These are phyloP conservation scores for Thamnidium elegans DNA, from an alignment of 192 early-diverging fungal species.

Conservation along the genomic window DNA sequence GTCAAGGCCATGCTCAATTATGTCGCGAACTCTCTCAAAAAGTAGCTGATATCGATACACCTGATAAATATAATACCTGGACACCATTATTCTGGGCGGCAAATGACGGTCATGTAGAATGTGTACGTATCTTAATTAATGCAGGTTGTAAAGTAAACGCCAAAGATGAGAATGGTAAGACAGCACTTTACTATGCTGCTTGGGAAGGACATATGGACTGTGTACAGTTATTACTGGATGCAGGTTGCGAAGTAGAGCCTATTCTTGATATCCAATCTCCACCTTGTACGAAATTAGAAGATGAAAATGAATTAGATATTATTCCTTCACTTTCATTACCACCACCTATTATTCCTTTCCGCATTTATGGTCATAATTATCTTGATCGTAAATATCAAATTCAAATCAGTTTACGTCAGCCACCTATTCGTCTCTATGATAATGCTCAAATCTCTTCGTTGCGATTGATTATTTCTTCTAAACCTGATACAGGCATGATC, in stretches of 20 bases:
- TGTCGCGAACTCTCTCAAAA: conserved; percentile 70
- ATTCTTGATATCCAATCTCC: conserved; percentile 13
- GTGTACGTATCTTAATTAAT: conserved; percentile 74
- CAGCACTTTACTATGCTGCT: conserved; percentile 87
- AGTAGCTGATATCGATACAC: conserved; percentile 69
- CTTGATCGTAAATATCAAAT: conserved; percentile 87
- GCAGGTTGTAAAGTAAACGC: conserved; percentile 71
- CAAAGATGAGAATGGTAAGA: conserved; percentile 81
- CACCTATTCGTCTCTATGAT: conserved; percentile 59
- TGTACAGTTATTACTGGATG: conserved; percentile 71
- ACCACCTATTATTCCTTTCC: conserved; percentile 96
- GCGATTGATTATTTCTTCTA: conserved; percentile 83
- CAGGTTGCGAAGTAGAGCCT: conserved; percentile 43
- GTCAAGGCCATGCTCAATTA: conserved; percentile 77
- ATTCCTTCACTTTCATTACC: conserved; percentile 93
- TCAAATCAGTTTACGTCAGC: conserved; percentile 63
- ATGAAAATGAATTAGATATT: conserved; percentile 77
- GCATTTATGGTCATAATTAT: conserved; percentile 98
- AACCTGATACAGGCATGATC: conserved; percentile 83
- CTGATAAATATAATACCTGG: conserved; percentile 94
- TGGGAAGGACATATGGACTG: conserved; percentile 87
- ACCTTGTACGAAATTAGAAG: not conserved
- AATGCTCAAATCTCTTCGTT: conserved; percentile 72
- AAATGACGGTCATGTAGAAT: conserved; percentile 83
- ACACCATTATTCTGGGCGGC: conserved; percentile 95